phyloP scores from a whole-genome alignment of 768 basidiomycete genomes.

The Astraeus odoratus region DNA sequence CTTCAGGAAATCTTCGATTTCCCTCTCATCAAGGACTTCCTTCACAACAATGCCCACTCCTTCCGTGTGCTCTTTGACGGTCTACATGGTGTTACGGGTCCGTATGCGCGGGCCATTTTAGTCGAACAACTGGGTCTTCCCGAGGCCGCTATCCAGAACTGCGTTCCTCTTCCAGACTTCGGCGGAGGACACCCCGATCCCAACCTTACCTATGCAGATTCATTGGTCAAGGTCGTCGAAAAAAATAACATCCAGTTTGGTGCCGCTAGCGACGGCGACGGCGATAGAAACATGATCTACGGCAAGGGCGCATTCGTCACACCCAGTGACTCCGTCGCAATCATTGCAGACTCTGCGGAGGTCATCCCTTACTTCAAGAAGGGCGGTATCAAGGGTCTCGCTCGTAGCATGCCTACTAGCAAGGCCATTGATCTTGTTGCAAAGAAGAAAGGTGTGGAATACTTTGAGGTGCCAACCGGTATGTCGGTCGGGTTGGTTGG shows the following conservation, averaged over 20 bases:
- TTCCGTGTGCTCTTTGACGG: slow-evolving; percentile 94
- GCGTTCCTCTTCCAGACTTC: slow-evolving; percentile 87
- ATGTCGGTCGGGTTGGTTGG: slow-evolving; percentile 13
- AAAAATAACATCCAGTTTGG: slow-evolving; percentile 81
- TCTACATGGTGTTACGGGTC: slow-evolving; percentile 93
- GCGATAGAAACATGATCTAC: slow-evolving; percentile 99
- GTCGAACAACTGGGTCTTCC: slow-evolving; percentile 77
- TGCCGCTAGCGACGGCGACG: slow-evolving; percentile 95
- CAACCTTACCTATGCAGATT: slow-evolving; percentile 94
- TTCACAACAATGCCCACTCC: slow-evolving; percentile 56
- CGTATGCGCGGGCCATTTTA: slow-evolving; percentile 87
- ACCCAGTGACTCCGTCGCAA: slow-evolving; percentile 94
- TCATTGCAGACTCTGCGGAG: slow-evolving; percentile 97
- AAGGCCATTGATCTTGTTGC: slow-evolving; percentile 97
- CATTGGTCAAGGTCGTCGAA: slow-evolving; percentile 90
- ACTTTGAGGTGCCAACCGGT: slow-evolving; percentile 97
- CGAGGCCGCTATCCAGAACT: slow-evolving; percentile 81
- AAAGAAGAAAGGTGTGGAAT: slow-evolving; percentile 85
- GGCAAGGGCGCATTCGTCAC: slow-evolving; percentile 97
- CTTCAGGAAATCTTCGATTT: slow-evolving; percentile 94
- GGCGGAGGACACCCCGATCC: slow-evolving; percentile 98
- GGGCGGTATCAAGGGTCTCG: slow-evolving; percentile 90
- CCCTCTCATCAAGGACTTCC: slow-evolving; percentile 82
- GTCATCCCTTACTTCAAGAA: slow-evolving; percentile 86
- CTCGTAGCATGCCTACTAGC: slow-evolving; percentile 95